Base-by-base conservation (phyloP, 345 rosid genomes). In the Draba incana region DNA sequence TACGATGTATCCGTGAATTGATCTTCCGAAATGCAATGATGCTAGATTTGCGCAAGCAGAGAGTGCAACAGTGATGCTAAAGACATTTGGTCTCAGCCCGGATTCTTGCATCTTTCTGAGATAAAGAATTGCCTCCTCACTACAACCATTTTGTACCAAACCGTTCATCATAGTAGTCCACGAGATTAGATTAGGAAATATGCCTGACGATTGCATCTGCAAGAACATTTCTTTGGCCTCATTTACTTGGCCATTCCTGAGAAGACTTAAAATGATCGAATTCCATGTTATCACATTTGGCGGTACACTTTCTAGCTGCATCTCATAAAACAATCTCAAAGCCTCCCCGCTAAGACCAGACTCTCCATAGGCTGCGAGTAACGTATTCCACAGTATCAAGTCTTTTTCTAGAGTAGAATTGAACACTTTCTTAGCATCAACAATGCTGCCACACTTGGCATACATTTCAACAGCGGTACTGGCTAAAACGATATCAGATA, bases 261-360 rank as follows among this genome's bases (percentile, higher is more conserved):
- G 66, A 71, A 83, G 78, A 56, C 93, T 90, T 20, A 74, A 66
- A 67, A 87, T 75, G 57, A 84, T 71, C 10, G 84, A 82, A 74
- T 87, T 92, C 90, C 94, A 92, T 4, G 92, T 80, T 10, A 83
- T 67, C 68, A 77, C 77, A 76, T 84, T 81, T n/a, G 83, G 92
- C 8, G 86, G 82, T 23, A 84, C 78, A 57, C 88, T 77, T 41
- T 87, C 84, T 62, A 87, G 70, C 74, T 86, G 94, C 98, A 92
- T 92, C 66, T 80, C 77, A 74, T 83, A 81, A 69, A 89, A 89
- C 71, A 86, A 77, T 74, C 76, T 89, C 79, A 84, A 77, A 58
- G 87, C 84, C 75, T 89, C 88, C 1, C 82, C 83, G 39, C 81
- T 78, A 12, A 46, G 54, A 52, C 90, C 88, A 42, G 76, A 62